Base-by-base conservation (phyloP, 163 green algal species). In the Prototheca cutis region DNA sequence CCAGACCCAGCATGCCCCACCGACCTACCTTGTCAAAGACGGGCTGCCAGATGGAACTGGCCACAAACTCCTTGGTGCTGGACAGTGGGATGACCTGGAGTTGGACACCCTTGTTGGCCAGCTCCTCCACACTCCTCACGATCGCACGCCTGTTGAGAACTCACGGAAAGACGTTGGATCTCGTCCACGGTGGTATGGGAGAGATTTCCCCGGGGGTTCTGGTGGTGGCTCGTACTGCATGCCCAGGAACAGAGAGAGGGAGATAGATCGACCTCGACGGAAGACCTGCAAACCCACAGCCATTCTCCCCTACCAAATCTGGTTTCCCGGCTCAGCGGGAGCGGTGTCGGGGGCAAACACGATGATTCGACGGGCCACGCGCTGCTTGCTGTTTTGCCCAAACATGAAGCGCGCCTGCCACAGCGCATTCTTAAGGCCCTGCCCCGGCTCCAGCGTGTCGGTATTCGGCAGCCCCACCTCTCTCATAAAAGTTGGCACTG, bases 1-100 rank as follows among this genome's bases (percentile, higher is more conserved):
- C n/a, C n/a, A n/a, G n/a, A n/a, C 36, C 36, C 13, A 45, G 36
- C 8, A 45, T 45, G 13, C 36, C 36, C 36, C 36, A 21, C 36
- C 36, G n/a, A n/a, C n/a, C n/a, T n/a, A 51, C 42, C 10, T 51
- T n/a, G 17, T 51, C 42, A 51, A 51, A 51, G 42, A 51, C 25
- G 42, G 23, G 13, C 42, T 51, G 42, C 42, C 42, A 51, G 10
- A 24, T 21, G 6, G 10, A 8, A 17, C 25, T 5, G 6, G 17
- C 23, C 17, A 5, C 42, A n/a, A 51, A 24, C 13, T n/a, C 42
- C 42, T 7, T 17, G 42, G 13, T 5, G 13, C 42, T n/a, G 13
- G n/a, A n/a, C 42, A 51, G 1, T 17, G 42, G 42, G 17, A 51
- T 51, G 42, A 51, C 42, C 1, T 51, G 42, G 13, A 51, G 42